Evolutionary conservation across 805 yeast species (phyloP).

Genomic region (Hanseniaspora thailandica): DNA sequence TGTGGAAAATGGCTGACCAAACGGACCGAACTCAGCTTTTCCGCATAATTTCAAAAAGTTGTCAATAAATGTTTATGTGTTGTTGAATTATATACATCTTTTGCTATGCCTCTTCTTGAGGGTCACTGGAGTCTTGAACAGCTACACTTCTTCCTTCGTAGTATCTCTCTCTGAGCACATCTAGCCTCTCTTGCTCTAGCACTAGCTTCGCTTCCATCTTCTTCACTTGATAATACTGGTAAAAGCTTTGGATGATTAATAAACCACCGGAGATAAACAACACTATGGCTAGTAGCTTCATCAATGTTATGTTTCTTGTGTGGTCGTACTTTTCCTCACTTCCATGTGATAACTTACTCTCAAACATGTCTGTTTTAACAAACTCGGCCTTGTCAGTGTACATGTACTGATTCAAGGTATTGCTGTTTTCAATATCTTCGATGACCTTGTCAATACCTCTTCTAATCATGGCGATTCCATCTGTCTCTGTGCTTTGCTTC

Average conservation of each 20-base stretch:
- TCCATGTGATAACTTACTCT: conserved; percentile 26
- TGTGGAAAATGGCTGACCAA: too few species aligned
- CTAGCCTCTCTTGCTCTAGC: conserved; percentile 11
- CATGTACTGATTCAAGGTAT: conserved; percentile 13
- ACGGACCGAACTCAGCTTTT: too few species aligned
- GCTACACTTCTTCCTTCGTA: background rate
- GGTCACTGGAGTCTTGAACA: background rate
- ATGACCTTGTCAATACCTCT: background rate
- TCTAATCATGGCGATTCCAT: background rate
- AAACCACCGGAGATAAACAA: conserved; percentile 59
- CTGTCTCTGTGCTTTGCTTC: background rate
- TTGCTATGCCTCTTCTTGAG: background rate
- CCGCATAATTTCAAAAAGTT: background rate
- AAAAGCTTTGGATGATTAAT: conserved; percentile 52
- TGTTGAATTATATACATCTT: too few species aligned
- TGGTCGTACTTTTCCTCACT: conserved; percentile 20
- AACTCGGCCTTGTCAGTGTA: conserved; percentile 19
- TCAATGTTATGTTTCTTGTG: conserved; percentile 21
- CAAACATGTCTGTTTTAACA: conserved; percentile 23
- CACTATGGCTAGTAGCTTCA: conserved; percentile 49
- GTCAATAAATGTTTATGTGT: too few species aligned
- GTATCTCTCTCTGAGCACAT: conserved; percentile 5
- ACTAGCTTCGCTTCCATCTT: conserved; percentile 45
- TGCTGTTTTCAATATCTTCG: background rate
- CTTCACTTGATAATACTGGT: conserved; percentile 64